These are phyloP conservation scores for Gnomoniopsis smithogilvyi DNA, from an alignment of 2,329 filamentous ascomycete genomes.

Conservation along the genomic window DNA sequence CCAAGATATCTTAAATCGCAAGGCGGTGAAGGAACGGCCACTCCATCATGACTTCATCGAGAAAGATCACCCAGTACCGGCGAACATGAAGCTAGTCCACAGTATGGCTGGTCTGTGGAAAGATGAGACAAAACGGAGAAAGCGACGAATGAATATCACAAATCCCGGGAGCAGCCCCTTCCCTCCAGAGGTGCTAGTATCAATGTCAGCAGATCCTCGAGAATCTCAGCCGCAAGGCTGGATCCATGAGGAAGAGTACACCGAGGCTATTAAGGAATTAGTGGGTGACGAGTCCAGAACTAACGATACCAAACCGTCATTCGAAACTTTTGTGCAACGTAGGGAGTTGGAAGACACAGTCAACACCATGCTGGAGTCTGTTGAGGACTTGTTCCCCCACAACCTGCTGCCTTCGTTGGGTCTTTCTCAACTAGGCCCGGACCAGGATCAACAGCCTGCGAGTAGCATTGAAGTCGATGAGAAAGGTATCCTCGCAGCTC, in stretches of 20 bases:
- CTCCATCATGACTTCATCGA: conserved; percentile 89
- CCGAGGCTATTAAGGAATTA: conserved; percentile 60
- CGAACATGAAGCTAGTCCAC: conserved; percentile 76
- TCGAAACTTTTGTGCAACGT: conserved; percentile 63
- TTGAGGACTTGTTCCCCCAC: conserved; percentile 80
- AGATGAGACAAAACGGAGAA: conserved; percentile 80
- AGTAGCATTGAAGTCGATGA: conserved; percentile 64
- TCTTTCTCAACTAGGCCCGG: conserved; percentile 28
- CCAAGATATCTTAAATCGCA: conserved; percentile 81
- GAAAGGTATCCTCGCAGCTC: conserved; percentile 44
- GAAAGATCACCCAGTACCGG: conserved; percentile 56
- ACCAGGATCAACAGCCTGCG: conserved; percentile 28
- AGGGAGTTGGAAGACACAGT: conserved; percentile 54
- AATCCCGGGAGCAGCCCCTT: conserved; percentile 72
- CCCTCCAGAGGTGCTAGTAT: conserved; percentile 73
- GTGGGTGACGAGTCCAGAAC: conserved; percentile 60
- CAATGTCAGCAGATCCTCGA: conserved; percentile 82
- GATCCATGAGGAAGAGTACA: conserved; percentile 88
- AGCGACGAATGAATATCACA: conserved; percentile 63
- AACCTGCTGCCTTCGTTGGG: conserved; percentile 53
- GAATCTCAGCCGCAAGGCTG: conserved; percentile 73
- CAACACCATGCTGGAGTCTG: conserved; percentile 77
- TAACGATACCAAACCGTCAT: conserved; percentile 45
- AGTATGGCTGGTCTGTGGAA: conserved; percentile 95
- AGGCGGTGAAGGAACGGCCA: conserved; percentile 68